Base-by-base conservation (phyloP, 2,329 filamentous ascomycete species). In the Colletotrichum trifolii region DNA sequence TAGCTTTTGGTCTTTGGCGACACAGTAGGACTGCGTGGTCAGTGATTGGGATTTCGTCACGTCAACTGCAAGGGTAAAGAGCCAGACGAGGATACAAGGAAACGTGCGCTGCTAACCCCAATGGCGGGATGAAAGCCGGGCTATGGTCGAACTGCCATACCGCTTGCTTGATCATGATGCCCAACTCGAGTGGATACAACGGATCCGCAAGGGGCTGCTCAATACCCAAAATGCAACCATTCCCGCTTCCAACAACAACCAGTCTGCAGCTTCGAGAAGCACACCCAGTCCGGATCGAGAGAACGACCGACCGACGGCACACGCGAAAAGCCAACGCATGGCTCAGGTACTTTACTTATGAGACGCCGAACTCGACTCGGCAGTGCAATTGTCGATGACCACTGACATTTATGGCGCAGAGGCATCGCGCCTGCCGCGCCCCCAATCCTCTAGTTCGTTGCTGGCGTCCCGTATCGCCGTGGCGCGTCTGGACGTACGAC, bases 191-290 rank as follows among this genome's bases (percentile, higher is more conserved):
- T 60, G 55, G 50, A 11, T 25, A 25, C 25, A 25, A 25, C 25
- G 25, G 4, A 25, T 25, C 25, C 25, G 25, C 25, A 25, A 39
- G 13, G 25, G 36, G 49, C n/a, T 42, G 53, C 47, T 43, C 58
- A n/a, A 48, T 65, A 53, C 62, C 62, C 47, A 43, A 48, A 56
- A 48, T 15, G 63, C 58, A 53, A 38, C 39, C 11, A 40, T 61
- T 56, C 42, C 63, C 62, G 58, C 42, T 38, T 62, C 53, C 40
- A 33, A 53, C 52, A 33, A 53, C 52, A 53, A 62, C 52, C 53
- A 46, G 52, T 12, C 46, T 38, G 48, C 36, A 50, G 58, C 57
- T 65, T 62, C 52, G 58, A 61, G 58, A 53, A 62, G 46, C 40
- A 62, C 46, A 47, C 42, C 39, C 43, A 47, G 46, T 15, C 62